Evolutionary conservation across 1,139 yeast genomes (phyloP), one percentile per base, ranked within the genome.

Genomic region (Magnusiomyces suaveolens): DNA sequence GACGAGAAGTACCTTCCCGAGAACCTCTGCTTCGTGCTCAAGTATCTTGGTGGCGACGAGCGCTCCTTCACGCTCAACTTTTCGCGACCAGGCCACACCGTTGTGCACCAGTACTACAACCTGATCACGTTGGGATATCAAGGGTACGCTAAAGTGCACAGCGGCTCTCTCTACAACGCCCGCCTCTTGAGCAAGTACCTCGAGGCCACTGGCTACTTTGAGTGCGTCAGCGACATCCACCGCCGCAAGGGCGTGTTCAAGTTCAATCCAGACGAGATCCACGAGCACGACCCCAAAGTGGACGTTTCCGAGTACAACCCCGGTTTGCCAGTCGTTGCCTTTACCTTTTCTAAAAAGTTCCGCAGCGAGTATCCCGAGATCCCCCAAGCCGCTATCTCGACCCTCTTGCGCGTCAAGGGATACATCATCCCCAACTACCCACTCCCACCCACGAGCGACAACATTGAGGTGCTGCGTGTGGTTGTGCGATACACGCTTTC

Each of bases 41-140:
- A 84, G 67, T 89, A 89, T 68, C 76, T 89, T 52, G 97, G 97
- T 38, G 95, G 96, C 33, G 79, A 84, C 21, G 97, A 89, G 69
- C 92, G 86, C 69, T 83, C 94, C 26, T 89, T 82, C 72, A 87
- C 84, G 44, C 76, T 89, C 68, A 89, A 89, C 72, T 89, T 89
- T 69, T 86, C 95, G 18, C 81, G 97, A 68, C 94, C 97, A 2
- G 97, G 97, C 1, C 86, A 82, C 79, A 95, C 89, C 55, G 92
- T 89, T 24, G 75, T 89, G 58, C 88, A 84, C 64, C 97, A 89
- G 70, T 89, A 89, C 75, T 88, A 75, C 75, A 86, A 85, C 68
- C 81, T 89, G 64, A 73, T 88, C 61, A 73, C 80, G 41, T 73
- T 82, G 50, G 97, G 96, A 6, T 72, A 70, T 60, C 77, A 78